Base-by-base conservation (phyloP, 2,329 filamentous ascomycete species). In the Cryphonectria carpinicola region DNA sequence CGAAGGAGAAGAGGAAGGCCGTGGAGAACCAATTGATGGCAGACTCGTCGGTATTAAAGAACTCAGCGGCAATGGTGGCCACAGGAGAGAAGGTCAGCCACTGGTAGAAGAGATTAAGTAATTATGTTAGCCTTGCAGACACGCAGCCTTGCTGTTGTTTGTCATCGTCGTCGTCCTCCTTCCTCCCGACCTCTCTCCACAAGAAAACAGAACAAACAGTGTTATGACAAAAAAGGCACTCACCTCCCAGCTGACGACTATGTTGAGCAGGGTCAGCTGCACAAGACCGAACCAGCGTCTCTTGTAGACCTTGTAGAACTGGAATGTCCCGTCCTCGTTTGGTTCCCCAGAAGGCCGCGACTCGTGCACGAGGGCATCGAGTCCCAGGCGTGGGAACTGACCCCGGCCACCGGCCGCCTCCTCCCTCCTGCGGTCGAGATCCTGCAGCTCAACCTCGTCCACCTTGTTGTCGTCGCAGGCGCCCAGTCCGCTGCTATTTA, bases 241-340 rank as follows among this genome's bases (percentile, higher is more conserved):
- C 87, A 96, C 93, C 88, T 97, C 94, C 95, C 95, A 98, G 77
- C 93, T 97, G 58, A 97, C 92, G 72, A 98, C 89, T 69, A 98
- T 91, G 79, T 98, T 99, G 81, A 98, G 84, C 76, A 98, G 81
- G 8, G 94, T 92, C 78, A 98, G 82, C 81, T 97, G 93, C 32
- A 88, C 82, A 66, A 99, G 84, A 0, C 96, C 96, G 79, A 97
- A 93, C 90, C 94, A 99, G 61, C 96, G 88, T 77, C 94, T 88
- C 82, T 92, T 95, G 79, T 98, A 98, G 60, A 80, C 79, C 69
- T 75, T 79, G 74, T 79, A 81, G 65, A 74, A 70, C 41, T 66
- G 70, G 37, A 60, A 60, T 6, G 65, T 67, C 25, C 68, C 71
- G 60, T 70, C 72, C 46, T 64, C 70, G 41, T 56, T 58, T 6